Evolutionary conservation across 2,329 filamentous ascomycete genomes (phyloP), one percentile per base, ranked within the genome.

Genomic region (Plenodomus lindquistii): DNA sequence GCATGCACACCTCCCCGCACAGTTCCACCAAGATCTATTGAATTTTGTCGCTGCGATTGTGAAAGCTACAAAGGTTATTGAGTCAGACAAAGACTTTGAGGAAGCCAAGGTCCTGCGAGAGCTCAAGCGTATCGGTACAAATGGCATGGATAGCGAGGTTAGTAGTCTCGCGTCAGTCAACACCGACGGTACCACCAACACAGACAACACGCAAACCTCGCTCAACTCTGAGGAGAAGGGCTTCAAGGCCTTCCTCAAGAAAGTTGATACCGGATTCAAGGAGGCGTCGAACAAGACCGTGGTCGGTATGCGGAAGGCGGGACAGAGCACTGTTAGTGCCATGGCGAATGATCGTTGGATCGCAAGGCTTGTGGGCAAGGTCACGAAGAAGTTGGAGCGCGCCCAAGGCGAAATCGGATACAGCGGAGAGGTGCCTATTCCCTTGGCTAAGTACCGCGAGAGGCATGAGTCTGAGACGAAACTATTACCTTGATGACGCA

Each of bases 61-160:
- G n/a, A 83, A 82, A 57, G 79, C 80, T 0, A 81, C 76, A n/a
- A 82, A 82, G 52, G 73, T 82, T 31, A 79, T 81, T 38, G 80
- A 82, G 55, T 66, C 77, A 20, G 79, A 81, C 55, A 79, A 76
- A 48, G 74, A 74, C 17, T 66, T 71, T 20, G 73, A 75, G 42
- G 72, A 73, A 24, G 61, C 62, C n/a, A 61, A 61, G 16, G 53
- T 67, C 16, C 45, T 54, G 40, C 63, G 60, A 7, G 58, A 66
- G 49, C 24, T 67, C 60, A 56, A 66, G 51, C 47, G 67, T 54
- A 37, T 68, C 61, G 48, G 60, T 42, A 51, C 57, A 13, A 48
- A 54, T 17, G 52, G 50, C 27, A 57, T 63, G 24, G 57, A 60
- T 29, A 62, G 47, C 36, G 59, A 64, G 16, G 53, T 53, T 10